These are phyloP conservation scores for Pythium dissimile DNA, from an alignment of 352 stramenopile species.

Conservation along the genomic window DNA sequence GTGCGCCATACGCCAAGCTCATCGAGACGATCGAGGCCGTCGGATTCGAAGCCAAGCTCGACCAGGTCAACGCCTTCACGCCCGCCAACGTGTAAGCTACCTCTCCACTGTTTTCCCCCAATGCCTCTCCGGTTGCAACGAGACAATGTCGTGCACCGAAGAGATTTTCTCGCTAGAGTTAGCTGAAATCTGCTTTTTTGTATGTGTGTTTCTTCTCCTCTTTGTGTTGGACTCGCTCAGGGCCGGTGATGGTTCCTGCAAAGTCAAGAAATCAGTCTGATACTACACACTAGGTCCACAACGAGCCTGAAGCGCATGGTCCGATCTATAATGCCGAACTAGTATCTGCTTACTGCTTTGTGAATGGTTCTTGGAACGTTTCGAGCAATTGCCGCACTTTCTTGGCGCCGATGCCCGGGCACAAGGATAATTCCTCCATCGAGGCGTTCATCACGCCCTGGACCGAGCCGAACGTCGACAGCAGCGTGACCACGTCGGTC, in stretches of 20 bases:
- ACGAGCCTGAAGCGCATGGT: too few relatives aligned
- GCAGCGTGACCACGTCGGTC: conserved; percentile 92
- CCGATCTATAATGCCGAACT: conserved; percentile 9
- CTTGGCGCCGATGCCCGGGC: conserved; percentile 92
- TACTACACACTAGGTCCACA: conserved; percentile 4
- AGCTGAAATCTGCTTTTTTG: conserved; percentile 5
- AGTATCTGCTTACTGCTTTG: conserved; percentile 41
- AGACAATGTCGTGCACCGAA: neutral
- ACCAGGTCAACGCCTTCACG: conserved; percentile 33
- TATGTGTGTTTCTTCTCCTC: conserved; percentile 1
- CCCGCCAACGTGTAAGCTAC: conserved; percentile 58
- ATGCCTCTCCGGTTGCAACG: neutral
- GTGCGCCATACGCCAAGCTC: conserved; percentile 45
- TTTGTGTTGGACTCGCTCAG: neutral
- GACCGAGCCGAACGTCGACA: conserved; percentile 91
- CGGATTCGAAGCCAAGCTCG: conserved; percentile 49
- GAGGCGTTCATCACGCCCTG: conserved; percentile 86
- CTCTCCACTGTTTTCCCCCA: neutral
- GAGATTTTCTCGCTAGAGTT: conserved; percentile 9
- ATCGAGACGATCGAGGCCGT: conserved; percentile 60
- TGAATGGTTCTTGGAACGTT: conserved; percentile 93
- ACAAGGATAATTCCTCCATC: conserved; percentile 92
- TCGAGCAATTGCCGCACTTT: conserved; percentile 93
- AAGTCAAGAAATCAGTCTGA: conserved; percentile 21
- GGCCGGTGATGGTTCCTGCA: neutral